phyloP scores from a whole-genome alignment of 768 basidiomycete species.

The Hericium rajendrae region DNA sequence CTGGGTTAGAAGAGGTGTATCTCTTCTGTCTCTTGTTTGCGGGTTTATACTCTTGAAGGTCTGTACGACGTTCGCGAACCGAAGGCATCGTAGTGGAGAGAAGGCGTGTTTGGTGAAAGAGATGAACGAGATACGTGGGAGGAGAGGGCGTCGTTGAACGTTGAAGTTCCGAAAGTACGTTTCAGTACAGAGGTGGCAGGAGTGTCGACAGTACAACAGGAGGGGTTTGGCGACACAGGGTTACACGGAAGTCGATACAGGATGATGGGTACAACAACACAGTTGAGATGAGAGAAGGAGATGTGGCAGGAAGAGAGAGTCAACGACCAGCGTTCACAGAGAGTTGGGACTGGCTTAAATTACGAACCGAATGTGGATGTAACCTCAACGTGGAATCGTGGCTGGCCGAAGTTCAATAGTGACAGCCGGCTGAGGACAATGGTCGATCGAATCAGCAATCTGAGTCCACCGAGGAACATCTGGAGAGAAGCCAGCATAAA shows the following conservation, averaged over 20 bases:
- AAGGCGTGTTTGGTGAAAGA: neutral
- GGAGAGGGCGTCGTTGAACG: neutral
- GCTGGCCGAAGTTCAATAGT: neutral
- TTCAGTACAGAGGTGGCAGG: neutral
- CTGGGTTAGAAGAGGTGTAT: constrained; percentile 8
- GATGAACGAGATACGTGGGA: neutral
- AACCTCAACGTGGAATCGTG: neutral
- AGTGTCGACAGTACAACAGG: neutral
- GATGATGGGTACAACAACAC: neutral
- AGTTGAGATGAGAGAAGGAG: neutral
- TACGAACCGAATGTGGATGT: constrained; percentile 1
- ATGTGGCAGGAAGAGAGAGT: neutral
- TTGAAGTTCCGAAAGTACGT: neutral
- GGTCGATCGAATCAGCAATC: neutral
- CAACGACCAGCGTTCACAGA: neutral
- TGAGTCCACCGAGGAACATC: neutral
- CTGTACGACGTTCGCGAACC: constrained; percentile 32
- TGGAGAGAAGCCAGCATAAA: neutral
- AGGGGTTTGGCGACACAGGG: neutral
- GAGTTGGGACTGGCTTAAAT: neutral
- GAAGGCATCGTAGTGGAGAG: neutral
- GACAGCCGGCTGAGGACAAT: neutral
- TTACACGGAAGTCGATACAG: neutral
- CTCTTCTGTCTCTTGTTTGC: constrained; percentile 1
- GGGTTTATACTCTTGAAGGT: constrained; percentile 17